Base-by-base conservation (phyloP, 345 rosid species). In the Eucalyptus pauciflora region DNA sequence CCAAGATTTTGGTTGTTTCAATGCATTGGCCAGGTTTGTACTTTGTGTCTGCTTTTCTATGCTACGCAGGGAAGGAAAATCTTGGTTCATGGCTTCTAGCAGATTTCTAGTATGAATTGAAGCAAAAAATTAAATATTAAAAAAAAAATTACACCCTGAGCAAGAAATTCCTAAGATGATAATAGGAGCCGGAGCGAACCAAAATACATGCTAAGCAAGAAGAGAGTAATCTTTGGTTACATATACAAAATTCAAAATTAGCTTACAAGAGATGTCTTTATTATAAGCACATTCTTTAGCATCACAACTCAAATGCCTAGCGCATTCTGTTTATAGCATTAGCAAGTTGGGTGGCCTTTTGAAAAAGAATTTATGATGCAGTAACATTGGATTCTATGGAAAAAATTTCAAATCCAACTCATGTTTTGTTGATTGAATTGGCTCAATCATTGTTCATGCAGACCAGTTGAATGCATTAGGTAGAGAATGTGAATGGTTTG, bases 71-170 rank as follows among this genome's bases (percentile, higher is more conserved):
- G 62, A 25, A 56, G 29, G 62, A 2, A 56, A 56, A 24, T 24
- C 29, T 25, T 0, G 13, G 13, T 24, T 56, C 62, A 0, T 10
- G 62, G 29, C 62, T 56, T 25, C 29, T 56, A 56, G 62, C 62
- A 6, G 62, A 56, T 56, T 56, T 56, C 13, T 56, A 56, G 29
- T 56, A 56, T 56, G 13, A 4, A 56, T 56, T 24, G 62, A 56
- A 56, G 29, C 5, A 10, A 24, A 56, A 56, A 22, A 6, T 33
- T 2, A 3, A 56, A 8, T 8, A 54, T 0, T 2, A 41, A 49
- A 11, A 11, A 9, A 9, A 56, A 4, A 56, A 56, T 56, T 24
- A 56, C 62, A 56, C 62, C 27, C 62, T 4, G 29, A 24, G 25
- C 62, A 56, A 56, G 29, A 56, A 56, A 56, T 24, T 56, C 62